These are phyloP conservation scores for Exserohilum turcica DNA, from an alignment of 2,329 filamentous ascomycete species.

Conservation along the genomic window DNA sequence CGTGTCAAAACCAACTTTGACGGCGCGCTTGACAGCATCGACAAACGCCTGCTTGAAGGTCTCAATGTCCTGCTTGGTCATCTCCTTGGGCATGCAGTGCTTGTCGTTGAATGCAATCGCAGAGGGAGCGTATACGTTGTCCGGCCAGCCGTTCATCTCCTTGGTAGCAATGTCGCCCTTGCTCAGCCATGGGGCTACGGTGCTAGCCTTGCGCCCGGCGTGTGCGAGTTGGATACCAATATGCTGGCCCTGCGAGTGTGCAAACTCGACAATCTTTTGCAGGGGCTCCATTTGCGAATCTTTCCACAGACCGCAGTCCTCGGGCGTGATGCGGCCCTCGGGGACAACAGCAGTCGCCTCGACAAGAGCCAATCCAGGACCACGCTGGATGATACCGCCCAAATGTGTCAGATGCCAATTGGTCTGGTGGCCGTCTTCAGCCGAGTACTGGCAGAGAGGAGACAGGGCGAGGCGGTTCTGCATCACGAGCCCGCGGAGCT, in stretches of 20 bases:
- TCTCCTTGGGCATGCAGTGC: constrained; percentile 67
- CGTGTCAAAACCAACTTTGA: constrained; percentile 71
- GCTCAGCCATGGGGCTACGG: constrained; percentile 67
- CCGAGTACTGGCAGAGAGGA: constrained; percentile 66
- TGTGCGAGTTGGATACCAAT: constrained; percentile 82
- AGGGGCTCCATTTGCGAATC: constrained; percentile 80
- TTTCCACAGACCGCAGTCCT: constrained; percentile 81
- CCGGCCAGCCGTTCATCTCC: constrained; percentile 60
- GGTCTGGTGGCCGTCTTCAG: constrained; percentile 73
- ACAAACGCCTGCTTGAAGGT: constrained; percentile 67
- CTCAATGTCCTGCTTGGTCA: constrained; percentile 72
- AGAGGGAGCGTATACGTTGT: constrained; percentile 62
- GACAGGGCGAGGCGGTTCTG: constrained; percentile 68
- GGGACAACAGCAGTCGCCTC: constrained; percentile 78
- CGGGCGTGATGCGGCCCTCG: constrained; percentile 81
- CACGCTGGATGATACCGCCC: constrained; percentile 76
- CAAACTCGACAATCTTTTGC: constrained; percentile 73
- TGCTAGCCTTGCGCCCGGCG: constrained; percentile 70
- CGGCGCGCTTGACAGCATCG: constrained; percentile 61
- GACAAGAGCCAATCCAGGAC: constrained; percentile 73
- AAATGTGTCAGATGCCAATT: constrained; percentile 84
- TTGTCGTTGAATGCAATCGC: constrained; percentile 66
- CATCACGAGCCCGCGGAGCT: constrained; percentile 64
- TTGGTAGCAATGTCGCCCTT: constrained; percentile 60
- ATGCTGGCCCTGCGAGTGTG: constrained; percentile 77